Base-by-base conservation (phyloP, 1,284 basidiomycete species). In the Melanopsichium pennsylvanicum region DNA sequence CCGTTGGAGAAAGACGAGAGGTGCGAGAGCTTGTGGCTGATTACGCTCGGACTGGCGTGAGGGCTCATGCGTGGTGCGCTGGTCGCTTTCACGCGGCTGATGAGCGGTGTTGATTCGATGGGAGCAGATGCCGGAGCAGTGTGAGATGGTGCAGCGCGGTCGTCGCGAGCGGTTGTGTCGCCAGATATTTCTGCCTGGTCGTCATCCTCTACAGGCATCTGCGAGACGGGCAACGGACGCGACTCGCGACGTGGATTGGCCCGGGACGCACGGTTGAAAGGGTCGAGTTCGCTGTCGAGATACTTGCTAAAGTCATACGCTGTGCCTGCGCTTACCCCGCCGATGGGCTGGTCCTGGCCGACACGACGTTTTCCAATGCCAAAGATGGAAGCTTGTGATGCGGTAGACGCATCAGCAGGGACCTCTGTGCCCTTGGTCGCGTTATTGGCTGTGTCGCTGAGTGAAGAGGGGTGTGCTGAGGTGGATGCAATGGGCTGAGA, bases 271-370 rank as follows among this genome's bases (percentile, higher is more conserved):
- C 59, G 59, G 36, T 69, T 69, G 55, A 69, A 69, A 15, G 66
- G 66, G 22, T 69, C 66, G 34, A 69, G 54, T 22, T 62, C 66
- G 26, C 59, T 50, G 16, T 69, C 59, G 26, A 69, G 59, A 29
- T 69, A 69, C 32, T 62, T 69, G 59, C 37, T 46, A 34, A 69
- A 69, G 35, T 69, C 66, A 29, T 69, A 69, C 3, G 49, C 66
- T 36, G 44, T 47, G 32, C 51, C 61, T 19, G 40, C 37, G 13
- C 15, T 36, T 16, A 45, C 50, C 26, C 35, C 50, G 9, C 57
- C 48, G 19, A 57, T 54, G 34, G 58, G 52, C 27, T 56, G 58
- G 15, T 57, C 54, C 15, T 23, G 40, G 12, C 64, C 57, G 38
- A 52, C 51, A 7, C 54, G 48, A 19, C 62, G 62, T 12, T 50